Evolutionary conservation across 2,329 filamentous ascomycete species (phyloP).

Genomic region (Aspergillus flavus): DNA sequence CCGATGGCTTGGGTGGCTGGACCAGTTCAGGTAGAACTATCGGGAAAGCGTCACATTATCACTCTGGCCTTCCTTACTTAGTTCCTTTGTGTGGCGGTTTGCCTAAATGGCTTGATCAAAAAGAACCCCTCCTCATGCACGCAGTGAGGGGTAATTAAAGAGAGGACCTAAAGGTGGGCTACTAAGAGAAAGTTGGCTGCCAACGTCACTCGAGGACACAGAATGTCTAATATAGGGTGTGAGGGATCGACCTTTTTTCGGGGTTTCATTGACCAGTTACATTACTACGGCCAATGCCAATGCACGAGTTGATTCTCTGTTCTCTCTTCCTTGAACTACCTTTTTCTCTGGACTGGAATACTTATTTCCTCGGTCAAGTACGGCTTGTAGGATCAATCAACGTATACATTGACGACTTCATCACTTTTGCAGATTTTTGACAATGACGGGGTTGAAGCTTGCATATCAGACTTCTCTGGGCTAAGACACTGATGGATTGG

Average conservation of each 20-base stretch:
- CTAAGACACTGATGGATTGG: neutral
- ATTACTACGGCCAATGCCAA: neutral
- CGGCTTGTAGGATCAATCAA: neutral
- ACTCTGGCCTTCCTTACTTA: neutral
- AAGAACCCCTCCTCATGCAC: neutral
- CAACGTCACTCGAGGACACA: neutral
- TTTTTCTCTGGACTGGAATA: neutral
- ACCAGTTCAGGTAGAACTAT: neutral
- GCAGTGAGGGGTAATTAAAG: neutral
- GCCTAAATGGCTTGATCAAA: neutral
- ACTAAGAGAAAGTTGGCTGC: neutral
- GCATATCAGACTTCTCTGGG: neutral
- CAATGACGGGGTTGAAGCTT: neutral
- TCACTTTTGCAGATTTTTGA: neutral
- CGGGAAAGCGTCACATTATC: neutral
- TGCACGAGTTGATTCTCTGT: neutral
- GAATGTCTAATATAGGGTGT: neutral
- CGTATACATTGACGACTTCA: neutral
- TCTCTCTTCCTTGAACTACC: neutral
- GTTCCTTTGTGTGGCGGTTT: neutral
- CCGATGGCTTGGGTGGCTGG: slow-evolving; percentile 23
- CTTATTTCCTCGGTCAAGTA: neutral
- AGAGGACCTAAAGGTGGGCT: neutral
- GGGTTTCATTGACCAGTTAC: neutral
- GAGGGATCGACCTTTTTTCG: neutral